Evolutionary conservation across 2,329 filamentous ascomycete species (phyloP).

Genomic region (Alternaria sp.): DNA sequence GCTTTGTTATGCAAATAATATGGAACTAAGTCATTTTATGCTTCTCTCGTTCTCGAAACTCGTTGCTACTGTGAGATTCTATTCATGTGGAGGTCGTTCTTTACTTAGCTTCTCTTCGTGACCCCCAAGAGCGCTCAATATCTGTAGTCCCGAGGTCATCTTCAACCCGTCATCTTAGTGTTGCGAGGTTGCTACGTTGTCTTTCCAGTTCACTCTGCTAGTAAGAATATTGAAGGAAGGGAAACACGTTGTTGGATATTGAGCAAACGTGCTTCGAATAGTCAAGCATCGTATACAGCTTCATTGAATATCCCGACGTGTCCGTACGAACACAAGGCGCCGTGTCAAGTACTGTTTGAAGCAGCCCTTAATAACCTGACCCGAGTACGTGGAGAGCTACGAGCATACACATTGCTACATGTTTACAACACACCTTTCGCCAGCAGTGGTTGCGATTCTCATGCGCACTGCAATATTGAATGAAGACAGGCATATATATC

Average conservation of each 20-base stretch:
- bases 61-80: neutral
- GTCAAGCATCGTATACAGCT: neutral
- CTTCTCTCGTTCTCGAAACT: neutral
- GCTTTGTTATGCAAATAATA: no score
- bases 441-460: neutral
- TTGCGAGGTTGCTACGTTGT: neutral
- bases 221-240: neutral
- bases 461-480: neutral
- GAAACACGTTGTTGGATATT: neutral
- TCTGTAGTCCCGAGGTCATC: neutral
- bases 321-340: neutral
- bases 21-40: accelerated
- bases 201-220: neutral
- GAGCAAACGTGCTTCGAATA: neutral
- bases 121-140: neutral
- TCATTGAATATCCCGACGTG: neutral
- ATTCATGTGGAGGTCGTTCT: neutral
- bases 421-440: neutral
- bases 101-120: neutral
- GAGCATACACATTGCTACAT: neutral
- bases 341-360: neutral
- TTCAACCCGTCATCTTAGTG: neutral
- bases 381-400: neutral
- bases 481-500: neutral
- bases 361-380: neutral